Conservation (phyloP, 1,139 yeast genomes). For the Geotrichum citri-aurantii region DNA sequence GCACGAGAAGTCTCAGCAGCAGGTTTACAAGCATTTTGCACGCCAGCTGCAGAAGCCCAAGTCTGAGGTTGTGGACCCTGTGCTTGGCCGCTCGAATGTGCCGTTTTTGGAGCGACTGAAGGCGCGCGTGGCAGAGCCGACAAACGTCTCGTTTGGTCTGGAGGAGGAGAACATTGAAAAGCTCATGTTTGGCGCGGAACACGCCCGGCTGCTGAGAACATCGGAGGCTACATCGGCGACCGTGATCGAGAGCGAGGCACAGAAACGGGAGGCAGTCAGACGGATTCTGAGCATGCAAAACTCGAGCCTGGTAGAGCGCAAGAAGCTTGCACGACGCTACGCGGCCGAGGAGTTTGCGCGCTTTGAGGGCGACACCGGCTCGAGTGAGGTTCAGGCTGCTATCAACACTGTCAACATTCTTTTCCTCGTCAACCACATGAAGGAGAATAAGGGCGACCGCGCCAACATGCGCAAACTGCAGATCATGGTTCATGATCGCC, state of each 20-base stretch:
- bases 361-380: slow-evolving; percentile 86
- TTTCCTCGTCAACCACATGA: slow-evolving; percentile 69
- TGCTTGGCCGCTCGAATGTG: slow-evolving; percentile 61
- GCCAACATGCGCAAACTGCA: slow-evolving; percentile 64
- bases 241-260: slow-evolving; percentile 40
- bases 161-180: slow-evolving; percentile 58
- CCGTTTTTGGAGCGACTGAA: slow-evolving; percentile 66
- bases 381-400: slow-evolving; percentile 95
- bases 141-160: slow-evolving; percentile 42
- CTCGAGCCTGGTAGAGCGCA: slow-evolving; percentile 53
- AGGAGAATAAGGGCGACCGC: slow-evolving; percentile 67
- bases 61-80: slow-evolving; percentile 57
- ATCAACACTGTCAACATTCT: slow-evolving; percentile 76
- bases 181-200: slow-evolving; percentile 71
- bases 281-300: slow-evolving; percentile 74
- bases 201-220: slow-evolving; percentile 45
- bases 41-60: slow-evolving; percentile 31
- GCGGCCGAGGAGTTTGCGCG: slow-evolving; percentile 79
- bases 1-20: slow-evolving; percentile 23
- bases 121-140: slow-evolving; percentile 60
- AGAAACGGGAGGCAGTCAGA: slow-evolving; percentile 61
- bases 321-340: slow-evolving; percentile 52
- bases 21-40: slow-evolving; percentile 34
- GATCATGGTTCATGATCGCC: slow-evolving; percentile 84
- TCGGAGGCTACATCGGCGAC: neutral